Evolutionary conservation across 2,329 filamentous ascomycete species (phyloP).

Genomic region (Fusarium subtropicale): DNA sequence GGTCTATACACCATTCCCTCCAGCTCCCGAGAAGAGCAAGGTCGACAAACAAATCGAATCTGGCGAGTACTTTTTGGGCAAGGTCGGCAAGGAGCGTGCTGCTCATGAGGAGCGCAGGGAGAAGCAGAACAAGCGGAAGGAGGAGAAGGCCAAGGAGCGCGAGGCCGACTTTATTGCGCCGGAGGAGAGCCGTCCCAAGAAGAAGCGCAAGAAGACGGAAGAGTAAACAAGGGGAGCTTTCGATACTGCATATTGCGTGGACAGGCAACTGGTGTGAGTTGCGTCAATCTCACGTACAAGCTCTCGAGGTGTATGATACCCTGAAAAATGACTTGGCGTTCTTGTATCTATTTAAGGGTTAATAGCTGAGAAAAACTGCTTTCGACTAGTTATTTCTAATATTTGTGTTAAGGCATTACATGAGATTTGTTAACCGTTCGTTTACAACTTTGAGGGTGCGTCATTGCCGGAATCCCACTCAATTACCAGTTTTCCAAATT

Average conservation of each 20-base stretch:
- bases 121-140: constrained; percentile 87
- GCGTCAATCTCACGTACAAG: constrained; percentile 24
- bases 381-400: background rate
- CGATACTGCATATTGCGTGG: constrained; percentile 29
- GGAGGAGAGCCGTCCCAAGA: constrained; percentile 76
- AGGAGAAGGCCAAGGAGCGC: constrained; percentile 86
- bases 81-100: constrained; percentile 89
- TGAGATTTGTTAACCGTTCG: background rate
- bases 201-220: constrained; percentile 70
- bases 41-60: constrained; percentile 97
- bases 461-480: constrained; percentile 64
- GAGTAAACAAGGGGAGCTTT: constrained; percentile 44
- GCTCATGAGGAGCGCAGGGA: constrained; percentile 83
- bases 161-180: constrained; percentile 90
- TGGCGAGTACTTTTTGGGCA: constrained; percentile 95
- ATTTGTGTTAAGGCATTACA: background rate
- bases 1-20: constrained; percentile 96
- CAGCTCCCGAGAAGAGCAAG: constrained; percentile 98
- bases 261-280: constrained; percentile 41
- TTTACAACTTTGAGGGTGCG: constrained; percentile 56
- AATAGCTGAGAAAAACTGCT: constrained; percentile 21
- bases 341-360: constrained; percentile 33
- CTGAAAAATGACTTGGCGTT: constrained; percentile 45
- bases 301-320: constrained; percentile 48
- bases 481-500: constrained; percentile 94